A percentile compares a stretch with the other conserved stretches of the same genome.
These are phyloP conservation scores for Pythium aquatile DNA, from an alignment of 352 stramenopile genomes.

Conservation along the genomic window DNA sequence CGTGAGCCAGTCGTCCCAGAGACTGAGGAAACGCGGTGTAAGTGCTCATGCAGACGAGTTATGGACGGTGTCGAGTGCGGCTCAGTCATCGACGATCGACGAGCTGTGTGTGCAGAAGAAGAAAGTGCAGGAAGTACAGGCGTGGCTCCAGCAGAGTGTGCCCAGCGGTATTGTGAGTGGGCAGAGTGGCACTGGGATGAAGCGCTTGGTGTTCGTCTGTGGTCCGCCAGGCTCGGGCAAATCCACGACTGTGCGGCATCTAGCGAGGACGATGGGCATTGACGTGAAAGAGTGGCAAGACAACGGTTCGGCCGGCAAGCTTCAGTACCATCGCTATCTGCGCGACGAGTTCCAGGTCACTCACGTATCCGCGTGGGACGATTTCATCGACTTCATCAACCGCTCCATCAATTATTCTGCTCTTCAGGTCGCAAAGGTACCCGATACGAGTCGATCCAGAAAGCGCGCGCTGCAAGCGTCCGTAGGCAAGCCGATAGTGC, in stretches of 20 bases:
- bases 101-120: conserved; percentile 84
- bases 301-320: conserved; percentile 47
- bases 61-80: conserved; percentile 52
- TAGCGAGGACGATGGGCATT: conserved; percentile 47
- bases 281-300: conserved; percentile 72
- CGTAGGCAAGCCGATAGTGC: neutral
- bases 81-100: conserved; percentile 36
- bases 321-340: conserved; percentile 56
- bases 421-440: conserved; percentile 28
- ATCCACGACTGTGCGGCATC: conserved; percentile 68
- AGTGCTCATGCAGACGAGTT: conserved; percentile 17
- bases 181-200: conserved; percentile 19
- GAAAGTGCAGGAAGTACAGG: conserved; percentile 69
- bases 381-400: conserved; percentile 81
- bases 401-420: conserved; percentile 67
- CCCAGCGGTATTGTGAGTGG: neutral
- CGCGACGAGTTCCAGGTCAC: conserved; percentile 45
- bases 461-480: conserved; percentile 7
- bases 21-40: conserved; percentile 1
- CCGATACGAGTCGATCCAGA: conserved; percentile 6
- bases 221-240: conserved; percentile 80
- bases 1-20: neutral
- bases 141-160: conserved; percentile 42
- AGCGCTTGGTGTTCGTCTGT: conserved; percentile 78
- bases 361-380: conserved; percentile 54